Evolutionary conservation across 2,329 filamentous ascomycete species (phyloP), one percentile per base, ranked within the genome.

Genomic region (Plectosphaerella cucumerina): DNA sequence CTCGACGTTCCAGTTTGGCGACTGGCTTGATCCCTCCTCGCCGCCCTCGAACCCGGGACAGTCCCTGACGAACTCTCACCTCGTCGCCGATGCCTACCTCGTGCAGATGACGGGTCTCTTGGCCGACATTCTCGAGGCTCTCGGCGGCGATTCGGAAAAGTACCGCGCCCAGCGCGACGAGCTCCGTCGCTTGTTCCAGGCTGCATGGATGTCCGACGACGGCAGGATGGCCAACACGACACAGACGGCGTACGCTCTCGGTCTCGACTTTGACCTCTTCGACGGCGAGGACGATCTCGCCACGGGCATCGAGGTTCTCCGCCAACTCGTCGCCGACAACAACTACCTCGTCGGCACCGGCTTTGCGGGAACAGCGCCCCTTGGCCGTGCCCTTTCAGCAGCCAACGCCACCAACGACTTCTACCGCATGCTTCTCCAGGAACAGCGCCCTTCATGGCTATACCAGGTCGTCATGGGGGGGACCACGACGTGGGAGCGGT

Each of bases 401-500:
- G 62, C 63, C 11, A 63, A 58, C 8, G 56, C 64, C 0, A 60
- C 63, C 0, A 57, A 68, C 0, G 59, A 66, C 12, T 67, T 70
- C 49, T 80, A 80, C 56, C 64, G 64, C 15, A 78, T 80, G 73
- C 64, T 80, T 1, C 62, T 74, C 5, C 68, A 77, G 56, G 72
- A 66, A 6, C 58, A 66, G 3, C 67, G 70, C 1, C 75, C 74
- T 0, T 73, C 69, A 0, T 79, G 75, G 75, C 58, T 79, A 1
- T 78, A 76, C 47, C 73, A 72, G 12, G 68, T 79, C 6, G 67
- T 64, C 0, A 70, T 72, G 68, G 65, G 65, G 10, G 75, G 67
- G 0, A 78, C 75, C 0, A 78, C 75, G 0, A 74, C 70, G 0
- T 79, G 75, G 75, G 75, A 79, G 54, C 67, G 76, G 2, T 78